A percentile compares a stretch with the other conserved stretches of the same genome.
Evolutionary conservation across 108 stramenopile genomes (phyloP).

Genomic region (Fistulifera pelliculosa): DNA sequence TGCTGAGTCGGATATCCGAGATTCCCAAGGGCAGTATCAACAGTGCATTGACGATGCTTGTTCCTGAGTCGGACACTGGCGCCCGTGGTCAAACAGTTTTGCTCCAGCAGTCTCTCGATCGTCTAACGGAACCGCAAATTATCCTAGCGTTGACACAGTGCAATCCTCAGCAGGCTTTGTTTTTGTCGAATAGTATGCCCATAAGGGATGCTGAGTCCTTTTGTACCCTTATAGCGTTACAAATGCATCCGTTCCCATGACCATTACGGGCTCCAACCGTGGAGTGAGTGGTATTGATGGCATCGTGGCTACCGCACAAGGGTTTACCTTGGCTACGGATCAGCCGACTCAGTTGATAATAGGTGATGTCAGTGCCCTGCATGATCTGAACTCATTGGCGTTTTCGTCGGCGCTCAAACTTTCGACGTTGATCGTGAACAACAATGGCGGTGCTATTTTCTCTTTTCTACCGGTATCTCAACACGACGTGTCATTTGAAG

Average conservation of each 20-base stretch:
- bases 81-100: constrained; percentile 51
- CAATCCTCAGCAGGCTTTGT: constrained; percentile 15
- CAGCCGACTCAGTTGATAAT: constrained; percentile 68
- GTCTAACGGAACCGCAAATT: constrained; percentile 74
- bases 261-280: constrained; percentile 61
- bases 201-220: constrained; percentile 84
- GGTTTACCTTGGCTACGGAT: constrained; percentile 56
- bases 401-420: constrained; percentile 6
- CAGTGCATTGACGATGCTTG: constrained; percentile 53
- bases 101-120: constrained; percentile 21
- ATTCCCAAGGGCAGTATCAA: constrained; percentile 1
- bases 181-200: constrained; percentile 90
- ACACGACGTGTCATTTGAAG: constrained; percentile 81
- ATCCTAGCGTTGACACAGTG: constrained; percentile 41
- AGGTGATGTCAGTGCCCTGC: constrained; percentile 83
- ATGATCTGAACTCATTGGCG: constrained; percentile 43
- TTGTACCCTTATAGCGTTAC: constrained; percentile 42
- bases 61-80: constrained; percentile 44
- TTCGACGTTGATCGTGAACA: constrained; percentile 77
- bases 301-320: constrained; percentile 77
- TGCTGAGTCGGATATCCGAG: constrained; percentile 1
- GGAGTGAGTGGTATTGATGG: constrained; percentile 95
- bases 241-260: constrained; percentile 12
- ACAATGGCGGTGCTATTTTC: constrained; percentile 91
- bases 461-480: constrained; percentile 91